These are phyloP conservation scores for Polyporus arcularius DNA, from an alignment of 768 basidiomycete genomes.

Conservation along the genomic window DNA sequence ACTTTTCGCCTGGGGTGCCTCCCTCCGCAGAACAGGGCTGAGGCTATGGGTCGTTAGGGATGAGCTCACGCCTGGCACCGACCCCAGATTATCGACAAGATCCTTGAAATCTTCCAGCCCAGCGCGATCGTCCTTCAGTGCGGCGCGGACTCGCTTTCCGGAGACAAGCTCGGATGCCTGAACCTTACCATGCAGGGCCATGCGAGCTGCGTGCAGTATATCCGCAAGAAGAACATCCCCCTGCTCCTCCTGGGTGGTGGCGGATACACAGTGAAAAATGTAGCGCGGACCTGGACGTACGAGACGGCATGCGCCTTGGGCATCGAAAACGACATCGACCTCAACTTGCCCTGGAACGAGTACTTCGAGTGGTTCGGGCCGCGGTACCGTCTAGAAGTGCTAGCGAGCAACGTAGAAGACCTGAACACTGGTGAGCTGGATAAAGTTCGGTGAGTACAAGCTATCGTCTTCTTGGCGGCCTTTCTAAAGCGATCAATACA, in stretches of 20 bases:
- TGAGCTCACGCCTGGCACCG: constrained; percentile 11
- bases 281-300: constrained; percentile 92
- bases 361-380: constrained; percentile 99
- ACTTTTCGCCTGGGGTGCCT: background rate
- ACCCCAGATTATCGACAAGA: constrained; percentile 73
- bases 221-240: constrained; percentile 81
- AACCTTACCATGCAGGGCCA: constrained; percentile 97
- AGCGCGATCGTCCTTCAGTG: constrained; percentile 91
- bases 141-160: constrained; percentile 92
- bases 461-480: background rate
- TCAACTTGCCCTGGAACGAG: constrained; percentile 80
- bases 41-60: constrained; percentile 16
- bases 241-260: constrained; percentile 93
- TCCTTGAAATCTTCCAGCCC: constrained; percentile 87
- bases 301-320: constrained; percentile 98
- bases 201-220: constrained; percentile 85
- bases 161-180: constrained; percentile 95
- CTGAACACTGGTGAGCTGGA: constrained; percentile 82
- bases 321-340: constrained; percentile 74
- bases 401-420: constrained; percentile 93
- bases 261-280: constrained; percentile 97
- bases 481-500: background rate
- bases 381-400: constrained; percentile 88
- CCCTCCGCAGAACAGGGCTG: constrained; percentile 5
- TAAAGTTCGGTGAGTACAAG: constrained; percentile 62